Conservation (phyloP, 1,139 yeast genomes). For the Candida sanyaensis region DNA sequence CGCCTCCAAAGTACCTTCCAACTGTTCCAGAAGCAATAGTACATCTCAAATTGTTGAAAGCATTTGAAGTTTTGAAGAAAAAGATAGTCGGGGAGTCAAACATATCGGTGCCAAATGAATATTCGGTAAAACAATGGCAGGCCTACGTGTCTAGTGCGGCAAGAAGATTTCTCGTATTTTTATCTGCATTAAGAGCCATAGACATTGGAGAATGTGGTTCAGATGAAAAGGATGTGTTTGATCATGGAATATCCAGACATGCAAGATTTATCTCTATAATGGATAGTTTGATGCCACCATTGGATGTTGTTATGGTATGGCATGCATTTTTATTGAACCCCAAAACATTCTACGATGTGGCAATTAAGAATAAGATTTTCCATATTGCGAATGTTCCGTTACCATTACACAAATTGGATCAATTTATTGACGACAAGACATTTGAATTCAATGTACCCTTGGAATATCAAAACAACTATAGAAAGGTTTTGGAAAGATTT, state of each 20-base stretch:
- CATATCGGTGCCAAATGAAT: constrained; percentile 6
- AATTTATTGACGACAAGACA: constrained; percentile 22
- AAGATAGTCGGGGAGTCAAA: constrained; percentile 14
- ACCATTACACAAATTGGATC: constrained; percentile 24
- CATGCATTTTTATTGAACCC: constrained; percentile 25
- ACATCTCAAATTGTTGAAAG: constrained; percentile 33
- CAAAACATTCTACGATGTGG: constrained; percentile 27
- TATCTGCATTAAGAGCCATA: constrained; percentile 19
- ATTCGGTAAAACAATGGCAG: constrained; percentile 28
- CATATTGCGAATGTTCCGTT: constrained; percentile 25
- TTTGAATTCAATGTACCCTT: constrained; percentile 20
- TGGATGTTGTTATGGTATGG: constrained; percentile 44
- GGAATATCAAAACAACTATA: not conserved
- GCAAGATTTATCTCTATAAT: not conserved
- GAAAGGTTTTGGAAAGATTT: not conserved
- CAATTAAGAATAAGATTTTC: constrained; percentile 23
- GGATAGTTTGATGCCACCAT: constrained; percentile 24
- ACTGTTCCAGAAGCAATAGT: constrained; percentile 15
- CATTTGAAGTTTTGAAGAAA: constrained; percentile 26
- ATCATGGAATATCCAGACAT: constrained; percentile 2
- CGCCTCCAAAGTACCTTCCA: not conserved
- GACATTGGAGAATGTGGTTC: not conserved
- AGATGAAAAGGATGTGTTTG: constrained; percentile 5
- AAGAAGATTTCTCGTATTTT: constrained; percentile 29
- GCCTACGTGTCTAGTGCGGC: constrained; percentile 29